Base-by-base conservation (phyloP, 768 basidiomycete species). In the Macrolepiota fuliginosa region DNA sequence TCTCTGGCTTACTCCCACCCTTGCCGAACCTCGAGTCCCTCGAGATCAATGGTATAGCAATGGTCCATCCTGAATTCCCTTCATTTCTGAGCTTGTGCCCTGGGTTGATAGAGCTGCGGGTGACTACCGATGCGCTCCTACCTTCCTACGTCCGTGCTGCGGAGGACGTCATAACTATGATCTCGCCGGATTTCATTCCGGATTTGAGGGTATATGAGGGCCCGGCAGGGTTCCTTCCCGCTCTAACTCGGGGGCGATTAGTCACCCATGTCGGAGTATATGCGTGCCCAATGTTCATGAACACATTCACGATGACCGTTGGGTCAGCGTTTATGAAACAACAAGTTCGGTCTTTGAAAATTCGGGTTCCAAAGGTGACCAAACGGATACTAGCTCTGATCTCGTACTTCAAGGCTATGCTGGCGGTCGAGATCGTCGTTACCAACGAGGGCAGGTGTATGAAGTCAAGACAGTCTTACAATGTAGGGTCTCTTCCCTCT, bases 21-120 rank as follows among this genome's bases (percentile, higher is more conserved):
- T 27, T 58, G 24, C 57, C 57, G 12, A 58, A 58, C 47, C 57
- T 58, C 49, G 57, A 58, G 35, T 58, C 57, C 57, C 57, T 58
- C 36, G 57, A 58, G 29, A 58, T 58, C 24, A 58, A 58, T 39
- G 57, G 57, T 35, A 58, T 58, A 37, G 57, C 57, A 24, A 39
- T 50, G 5, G 22, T 58, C 13, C 57, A 58, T 27, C 57, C 57
- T 24, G 57, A 58, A 27, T 50, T 58, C 19, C 57, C 49, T 15
- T n/a, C 36, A 10, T 58, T 58, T 27, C 9, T 58, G 24, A 6
- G 19, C 11, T 39, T 58, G 24, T 58, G 57, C 24, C 57, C 57
- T 25, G 36, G 57, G 12, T 27, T 58, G 6, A 50, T 58, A 7
- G 57, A 58, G 32, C 24, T 58, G 35, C 37, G 57, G 36, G 24